Conservation (phyloP, 371 early-diverging fungal genomes). For the Rhizopus sp. region DNA sequence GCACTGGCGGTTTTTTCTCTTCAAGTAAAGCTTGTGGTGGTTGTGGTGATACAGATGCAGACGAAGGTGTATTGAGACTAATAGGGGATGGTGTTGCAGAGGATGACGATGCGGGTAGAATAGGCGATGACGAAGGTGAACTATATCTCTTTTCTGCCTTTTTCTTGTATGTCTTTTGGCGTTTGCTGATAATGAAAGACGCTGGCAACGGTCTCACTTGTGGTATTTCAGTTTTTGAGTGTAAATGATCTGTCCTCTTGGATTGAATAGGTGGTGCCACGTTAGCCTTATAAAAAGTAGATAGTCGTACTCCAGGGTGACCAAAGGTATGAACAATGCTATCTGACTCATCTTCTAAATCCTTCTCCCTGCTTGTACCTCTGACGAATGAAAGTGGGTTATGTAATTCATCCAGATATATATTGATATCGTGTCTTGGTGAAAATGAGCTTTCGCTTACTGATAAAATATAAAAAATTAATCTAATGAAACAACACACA, state of each 20-base stretch:
- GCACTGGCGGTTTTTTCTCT: neutral
- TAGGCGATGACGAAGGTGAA: neutral
- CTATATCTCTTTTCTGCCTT: neutral
- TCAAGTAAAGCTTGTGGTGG: neutral
- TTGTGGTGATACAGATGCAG: neutral
- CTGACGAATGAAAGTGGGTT: slow-evolving; percentile 16
- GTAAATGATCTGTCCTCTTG: slow-evolving; percentile 13
- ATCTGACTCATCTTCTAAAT: slow-evolving; percentile 9
- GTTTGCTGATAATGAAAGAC: neutral
- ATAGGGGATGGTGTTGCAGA: slow-evolving; percentile 7
- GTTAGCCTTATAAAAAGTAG: slow-evolving; percentile 16
- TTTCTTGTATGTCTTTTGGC: neutral
- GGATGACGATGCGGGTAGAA: neutral
- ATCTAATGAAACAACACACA: too few species aligned
- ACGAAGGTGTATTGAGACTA: neutral
- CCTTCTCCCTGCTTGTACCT: slow-evolving; percentile 9
- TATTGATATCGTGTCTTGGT: slow-evolving; percentile 15
- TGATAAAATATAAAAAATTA: neutral
- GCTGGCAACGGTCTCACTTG: neutral
- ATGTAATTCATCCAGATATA: slow-evolving; percentile 25
- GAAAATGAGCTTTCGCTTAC: slow-evolving; percentile 8
- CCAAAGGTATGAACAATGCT: slow-evolving; percentile 3
- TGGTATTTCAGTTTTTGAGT: neutral
- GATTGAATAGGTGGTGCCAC: slow-evolving; percentile 13
- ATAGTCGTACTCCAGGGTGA: slow-evolving; percentile 1